Evolutionary conservation across 192 early-diverging fungal species (phyloP), one percentile per base, ranked within the genome.

Genomic region (Geranomyces michiganensis): DNA sequence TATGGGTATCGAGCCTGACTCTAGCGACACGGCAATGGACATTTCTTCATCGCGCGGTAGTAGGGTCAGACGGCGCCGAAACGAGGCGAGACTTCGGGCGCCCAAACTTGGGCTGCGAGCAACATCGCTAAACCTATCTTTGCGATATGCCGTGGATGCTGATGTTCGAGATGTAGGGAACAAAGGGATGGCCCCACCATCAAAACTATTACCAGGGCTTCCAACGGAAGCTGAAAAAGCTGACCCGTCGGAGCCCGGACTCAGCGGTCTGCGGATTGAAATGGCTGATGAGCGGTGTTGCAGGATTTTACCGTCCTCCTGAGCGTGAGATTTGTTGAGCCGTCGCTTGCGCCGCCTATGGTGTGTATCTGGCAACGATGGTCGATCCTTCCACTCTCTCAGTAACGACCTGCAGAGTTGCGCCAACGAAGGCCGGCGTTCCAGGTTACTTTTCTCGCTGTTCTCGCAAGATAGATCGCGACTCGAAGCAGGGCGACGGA

Each of bases 131-230:
- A 26, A 53, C 7, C 51, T n/a, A 15, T 53, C 24, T n/a, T 53
- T 53, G 51, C 51, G 51, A 26, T 53, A 53, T 6, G 51, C 51
- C 24, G 51, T 53, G 51, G 51, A 53, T 4, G 51, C 51, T 53
- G 51, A 26, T 6, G 51, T 24, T 7, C n/a, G 4, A 4, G 51
- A 26, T 15, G 51, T 7, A 17, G 51, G 24, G 4, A 26, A 4
- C 6, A 53, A 53, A 53, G 51, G 3, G n/a, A 17, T 4, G 51
- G 24, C 17, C n/a, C 51, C 51, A n/a, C 19, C 7, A 26, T 53
- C 19, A 53, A 9, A 26, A 53, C 3, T 26, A 26, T 8, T 9
- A 15, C n/a, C 15, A 53, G 51, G 7, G 17, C 7, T 7, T 53
- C n/a, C 15, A 15, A 4, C 24, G 19, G 51, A 4, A 8, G 51